Percentiles rank a stretch among this genome's conserved stretches.
These are phyloP conservation scores for Dictyostelium intermedium DNA, from an alignment of 78 protist species.

Conservation along the genomic window DNA sequence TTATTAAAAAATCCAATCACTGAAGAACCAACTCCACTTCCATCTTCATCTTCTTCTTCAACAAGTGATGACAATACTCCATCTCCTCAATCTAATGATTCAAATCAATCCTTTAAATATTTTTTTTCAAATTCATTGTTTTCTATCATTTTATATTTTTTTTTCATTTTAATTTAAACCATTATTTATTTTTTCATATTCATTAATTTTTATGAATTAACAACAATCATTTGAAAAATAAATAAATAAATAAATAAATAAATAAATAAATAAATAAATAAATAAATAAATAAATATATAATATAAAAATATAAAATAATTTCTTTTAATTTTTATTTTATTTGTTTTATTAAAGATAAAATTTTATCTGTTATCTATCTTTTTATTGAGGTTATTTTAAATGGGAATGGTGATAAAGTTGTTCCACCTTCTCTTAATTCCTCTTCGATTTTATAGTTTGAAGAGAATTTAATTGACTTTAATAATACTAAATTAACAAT, in stretches of 20 bases:
- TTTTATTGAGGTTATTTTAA: background rate
- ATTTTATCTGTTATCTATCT: background rate
- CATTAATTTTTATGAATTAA: too few species aligned
- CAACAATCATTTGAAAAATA: too few species aligned
- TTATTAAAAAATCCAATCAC: background rate
- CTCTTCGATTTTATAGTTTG: background rate
- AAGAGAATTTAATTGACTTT: constrained; percentile 1
- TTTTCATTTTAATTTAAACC: background rate
- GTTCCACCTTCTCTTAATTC: background rate
- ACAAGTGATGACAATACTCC: background rate
- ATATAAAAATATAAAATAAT: too few species aligned
- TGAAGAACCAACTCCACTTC: background rate
- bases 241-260: too few species aligned
- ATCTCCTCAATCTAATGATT: background rate
- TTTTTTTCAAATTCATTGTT: too few species aligned
- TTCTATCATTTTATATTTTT: background rate
- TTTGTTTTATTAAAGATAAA: too few species aligned
- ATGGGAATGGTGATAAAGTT: background rate
- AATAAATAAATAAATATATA: too few species aligned
- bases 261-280: too few species aligned
- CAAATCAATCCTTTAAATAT: background rate
- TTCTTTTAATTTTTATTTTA: too few species aligned
- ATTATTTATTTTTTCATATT: too few species aligned
- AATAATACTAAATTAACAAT: background rate
- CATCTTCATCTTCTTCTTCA: background rate